A percentile compares a stretch with the other conserved stretches of the same genome.
Conservation (phyloP, 495 filamentous ascomycete species). For the Podospora sp. region DNA sequence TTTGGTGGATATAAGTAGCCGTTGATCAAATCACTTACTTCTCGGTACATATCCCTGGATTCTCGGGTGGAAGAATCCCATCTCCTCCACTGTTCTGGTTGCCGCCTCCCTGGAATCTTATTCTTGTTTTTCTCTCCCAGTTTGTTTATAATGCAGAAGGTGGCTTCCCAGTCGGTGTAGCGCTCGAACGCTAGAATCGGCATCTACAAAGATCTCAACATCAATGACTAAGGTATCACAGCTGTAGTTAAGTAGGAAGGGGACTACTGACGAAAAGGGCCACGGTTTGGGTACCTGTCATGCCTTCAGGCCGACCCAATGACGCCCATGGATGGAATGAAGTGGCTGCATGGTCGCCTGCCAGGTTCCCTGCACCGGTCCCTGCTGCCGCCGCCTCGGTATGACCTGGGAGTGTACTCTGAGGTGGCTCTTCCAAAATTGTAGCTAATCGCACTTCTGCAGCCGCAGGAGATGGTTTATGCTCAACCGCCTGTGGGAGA, state of each 20-base stretch:
- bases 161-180: constrained; percentile 10
- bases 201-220: constrained; percentile 11
- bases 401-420: too few relatives aligned
- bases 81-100: too few relatives aligned
- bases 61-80: too few relatives aligned
- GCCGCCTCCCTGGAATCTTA: too few relatives aligned
- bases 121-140: not conserved
- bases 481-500: not conserved
- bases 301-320: not conserved
- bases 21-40: not conserved
- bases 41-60: not conserved
- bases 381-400: too few relatives aligned
- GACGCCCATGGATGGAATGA: not conserved
- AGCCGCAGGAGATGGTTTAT: not conserved
- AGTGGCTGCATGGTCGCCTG: too few relatives aligned
- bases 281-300: constrained; percentile 1
- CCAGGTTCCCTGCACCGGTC: too few relatives aligned
- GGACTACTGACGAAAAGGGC: constrained; percentile 17
- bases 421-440: not conserved
- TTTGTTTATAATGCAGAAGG: not conserved
- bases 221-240: not conserved
- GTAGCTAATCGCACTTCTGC: not conserved
- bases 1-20: not conserved
- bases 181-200: constrained; percentile 23
- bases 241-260: not conserved